Evolutionary conservation across 495 filamentous ascomycete genomes (phyloP), one percentile per base, ranked within the genome.

Genomic region (Trichoderma parareesei): DNA sequence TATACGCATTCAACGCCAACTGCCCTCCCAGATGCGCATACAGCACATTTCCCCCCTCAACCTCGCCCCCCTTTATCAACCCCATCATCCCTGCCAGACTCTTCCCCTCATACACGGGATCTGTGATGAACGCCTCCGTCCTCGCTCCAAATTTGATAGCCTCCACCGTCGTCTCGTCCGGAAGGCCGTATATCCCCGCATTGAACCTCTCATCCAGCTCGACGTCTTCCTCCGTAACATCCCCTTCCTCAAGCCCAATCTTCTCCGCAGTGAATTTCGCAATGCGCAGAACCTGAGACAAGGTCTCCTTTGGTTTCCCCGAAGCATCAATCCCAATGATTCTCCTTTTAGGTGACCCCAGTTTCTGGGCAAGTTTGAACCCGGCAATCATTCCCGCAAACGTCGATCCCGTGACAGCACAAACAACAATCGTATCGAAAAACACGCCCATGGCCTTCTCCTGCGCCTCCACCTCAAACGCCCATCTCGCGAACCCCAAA

Each of bases 61-160:
- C 82, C 67, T 84, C 82, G 5, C 79, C 85, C 53, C 75, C 77
- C 40, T 73, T 74, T n/a, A 88, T 81, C 79, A 87, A 71, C 68
- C 85, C 83, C 71, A 87, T 77, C 82, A 88, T 81, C 0, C 86
- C 85, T 2, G 85, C 84, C 66, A 89, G 71, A 65, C 81, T 86
- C 78, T 88, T 88, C 0, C 87, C 86, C 71, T 86, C 84, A 67
- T 89, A 88, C 2, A 89, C 87, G 0, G 85, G 85, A 69, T 88
- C 86, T 9, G 85, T 87, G 61, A 89, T 85, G 64, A 88, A 85
- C 0, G 79, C 85, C 74, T 88, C 86, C 41, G 82, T 87, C 67
- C 67, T 40, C 5, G 85, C 86, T 2, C 80, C 84, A 70, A 85
- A 86, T 69, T 79, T 78, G 60, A 88, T 87, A 4, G 85, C 86